phyloP scores from a whole-genome alignment of 495 filamentous ascomycete species.

The Oleoguttula mirabilis region DNA sequence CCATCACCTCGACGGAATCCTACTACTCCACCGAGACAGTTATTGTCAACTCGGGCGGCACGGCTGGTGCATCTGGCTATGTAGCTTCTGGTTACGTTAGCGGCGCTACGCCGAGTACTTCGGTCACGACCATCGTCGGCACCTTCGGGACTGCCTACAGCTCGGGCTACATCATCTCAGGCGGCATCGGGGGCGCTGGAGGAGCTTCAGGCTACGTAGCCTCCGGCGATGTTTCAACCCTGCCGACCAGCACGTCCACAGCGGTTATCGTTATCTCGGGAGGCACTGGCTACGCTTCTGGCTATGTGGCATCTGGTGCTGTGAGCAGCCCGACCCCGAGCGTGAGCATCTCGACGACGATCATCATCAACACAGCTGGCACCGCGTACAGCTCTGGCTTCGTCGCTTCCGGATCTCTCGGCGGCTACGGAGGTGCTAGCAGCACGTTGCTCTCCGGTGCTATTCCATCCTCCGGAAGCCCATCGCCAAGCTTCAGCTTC shows the following conservation, averaged over 20 bases:
- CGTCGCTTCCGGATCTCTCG: not conserved
- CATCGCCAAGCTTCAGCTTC: no score
- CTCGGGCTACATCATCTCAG: constrained; percentile 1
- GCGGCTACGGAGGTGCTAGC: not conserved
- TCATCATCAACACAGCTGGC: constrained; percentile 7
- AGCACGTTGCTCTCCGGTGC: not conserved
- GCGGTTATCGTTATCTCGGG: not conserved
- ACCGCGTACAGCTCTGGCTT: constrained; percentile 8
- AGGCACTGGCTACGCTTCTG: not conserved
- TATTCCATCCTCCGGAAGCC: not conserved
- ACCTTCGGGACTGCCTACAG: not conserved
- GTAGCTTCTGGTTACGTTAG: not conserved
- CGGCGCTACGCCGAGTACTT: not conserved
- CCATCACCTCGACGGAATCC: no score
- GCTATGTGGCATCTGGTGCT: not conserved
- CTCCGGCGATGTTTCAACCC: not conserved
- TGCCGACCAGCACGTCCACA: not conserved
- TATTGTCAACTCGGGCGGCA: not conserved
- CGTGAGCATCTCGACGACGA: not conserved
- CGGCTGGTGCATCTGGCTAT: constrained; percentile 1
- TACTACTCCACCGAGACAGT: constrained; percentile 7
- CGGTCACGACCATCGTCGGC: constrained; percentile 1
- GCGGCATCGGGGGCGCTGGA: not conserved
- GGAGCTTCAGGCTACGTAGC: not conserved
- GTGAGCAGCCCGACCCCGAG: not conserved